Evolutionary conservation across 306 rosid genomes (phyloP), one percentile per base, ranked within the genome.

Genomic region (Bauhinia variegata): DNA sequence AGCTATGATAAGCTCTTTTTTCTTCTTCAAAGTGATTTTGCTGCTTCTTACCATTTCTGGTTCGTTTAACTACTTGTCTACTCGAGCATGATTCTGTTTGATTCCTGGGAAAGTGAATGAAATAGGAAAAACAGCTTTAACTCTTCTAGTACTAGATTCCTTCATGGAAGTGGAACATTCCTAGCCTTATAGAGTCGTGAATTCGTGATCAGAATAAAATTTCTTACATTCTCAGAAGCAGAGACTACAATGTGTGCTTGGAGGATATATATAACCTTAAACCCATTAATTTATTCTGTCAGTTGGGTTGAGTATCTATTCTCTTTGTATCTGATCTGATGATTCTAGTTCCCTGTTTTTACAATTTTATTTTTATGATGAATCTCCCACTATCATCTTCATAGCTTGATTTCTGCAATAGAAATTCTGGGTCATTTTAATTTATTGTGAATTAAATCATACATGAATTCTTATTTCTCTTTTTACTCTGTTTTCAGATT

Each of bases 21-120:
- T 54, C 67, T 15, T 68, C 70, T 76, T 78, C 77, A 75, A 44
- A 53, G 46, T 71, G 49, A 47, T 87, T 34, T 74, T 83, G 61
- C 46, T 78, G 80, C 68, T 83, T 75, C 77, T 87, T 30, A 44
- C 54, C 74, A 47, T 87, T 60, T 79, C 91, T 47, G 89, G 96
- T 88, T 71, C 54, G 71, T 57, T 12, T 23, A 11, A 52, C 75
- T 59, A 16, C 47, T 52, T 47, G 32, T 50, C 37, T 58, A 36
- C 67, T 67, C 47, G 70, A 63, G 36, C 67, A 55, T 58, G 14
- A 49, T 39, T 49, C 63, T n/a, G 7, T 58, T 75, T 58, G 57
- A 56, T 72, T 76, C 55, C 65, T 23, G 10, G 8, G 19, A 72
- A 62, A 71, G 39, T 80, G 47, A 13, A 16, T 14, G 41, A 37